Evolutionary conservation across 352 stramenopile genomes (phyloP), one percentile per base, ranked within the genome.

Genomic region (Blastocystis sp.): DNA sequence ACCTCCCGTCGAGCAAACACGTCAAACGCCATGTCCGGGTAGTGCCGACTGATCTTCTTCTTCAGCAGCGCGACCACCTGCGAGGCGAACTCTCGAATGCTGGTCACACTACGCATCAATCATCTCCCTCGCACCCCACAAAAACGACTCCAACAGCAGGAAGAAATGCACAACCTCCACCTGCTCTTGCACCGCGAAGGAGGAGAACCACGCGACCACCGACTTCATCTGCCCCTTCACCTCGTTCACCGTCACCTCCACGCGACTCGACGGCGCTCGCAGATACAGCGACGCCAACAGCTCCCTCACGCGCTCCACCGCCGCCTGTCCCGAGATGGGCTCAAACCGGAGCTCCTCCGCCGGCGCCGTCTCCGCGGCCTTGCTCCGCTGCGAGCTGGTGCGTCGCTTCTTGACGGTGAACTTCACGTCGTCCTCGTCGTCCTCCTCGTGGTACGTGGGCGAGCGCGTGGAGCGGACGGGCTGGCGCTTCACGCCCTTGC

Each of bases 161-260:
- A 85, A 59, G 50, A 67, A 16, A 45, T 26, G 39, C 33, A 67
- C 19, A 16, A 85, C 26, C 3, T 33, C 29, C 9, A 33, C 16
- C 33, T 85, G 33, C 19, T 21, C 3, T 16, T 3, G 24, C 41
- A 13, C 51, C 33, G 24, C 33, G 33, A 85, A 67, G 13, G 26
- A 51, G 1, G 74, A 85, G n/a, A 85, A 85, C 74, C 74, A 85
- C 74, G 74, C 74, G 2, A 85, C 55, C 10, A 29, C 51, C 26
- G 4, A n/a, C n/a, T 41, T 13, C 33, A 69, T 26, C 24, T 39
- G 24, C 41, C 33, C 16, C 61, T 85, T 85, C 31, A 67, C 33
- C 6, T 55, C 45, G 26, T 16, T 70, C 33, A 41, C 12, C 4
- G 31, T 9, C n/a, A 85, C 33, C n/a, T 62, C n/a, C 24, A 55